phyloP scores from a whole-genome alignment of 208 protist species.

The Sergeia podlipaevii region DNA sequence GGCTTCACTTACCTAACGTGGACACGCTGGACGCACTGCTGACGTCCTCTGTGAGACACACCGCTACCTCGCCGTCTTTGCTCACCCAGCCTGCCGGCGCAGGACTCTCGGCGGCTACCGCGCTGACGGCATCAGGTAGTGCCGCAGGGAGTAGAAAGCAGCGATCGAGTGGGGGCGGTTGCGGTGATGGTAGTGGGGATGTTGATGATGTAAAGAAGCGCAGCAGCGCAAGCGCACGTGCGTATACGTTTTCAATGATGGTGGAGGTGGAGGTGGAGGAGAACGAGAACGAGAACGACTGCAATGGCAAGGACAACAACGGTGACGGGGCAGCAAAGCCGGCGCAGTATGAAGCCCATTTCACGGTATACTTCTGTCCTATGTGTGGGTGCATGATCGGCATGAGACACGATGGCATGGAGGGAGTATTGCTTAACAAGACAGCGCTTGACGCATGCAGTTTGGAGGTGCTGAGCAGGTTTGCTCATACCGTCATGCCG shows the following conservation, averaged over 20 bases:
- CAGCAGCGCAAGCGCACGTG: not conserved
- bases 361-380: slow-evolving; percentile 49
- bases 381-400: slow-evolving; percentile 52
- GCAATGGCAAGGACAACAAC: not conserved
- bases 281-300: not conserved
- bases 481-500: slow-evolving; percentile 34
- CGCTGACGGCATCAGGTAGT: too few species aligned
- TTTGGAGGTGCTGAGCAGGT: slow-evolving; percentile 35
- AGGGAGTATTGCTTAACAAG: slow-evolving; percentile 58
- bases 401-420: slow-evolving; percentile 51
- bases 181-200: not conserved
- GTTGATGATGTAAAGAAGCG: not conserved
- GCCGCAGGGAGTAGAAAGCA: too few species aligned
- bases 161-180: not conserved
- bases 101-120: slow-evolving; percentile 16
- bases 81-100: not conserved
- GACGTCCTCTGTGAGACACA: not conserved
- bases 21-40: slow-evolving; percentile 12
- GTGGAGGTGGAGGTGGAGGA: slow-evolving; percentile 3
- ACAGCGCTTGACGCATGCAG: slow-evolving; percentile 42
- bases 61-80: too few species aligned
- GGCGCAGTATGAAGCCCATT: slow-evolving; percentile 4
- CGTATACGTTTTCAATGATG: slow-evolving; percentile 4
- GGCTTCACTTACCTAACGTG: slow-evolving; percentile 69
- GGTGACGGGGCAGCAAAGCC: not conserved